Evolutionary conservation across 768 basidiomycete genomes (phyloP), one percentile per base, ranked within the genome.

Genomic region (Leccinum imitatum): DNA sequence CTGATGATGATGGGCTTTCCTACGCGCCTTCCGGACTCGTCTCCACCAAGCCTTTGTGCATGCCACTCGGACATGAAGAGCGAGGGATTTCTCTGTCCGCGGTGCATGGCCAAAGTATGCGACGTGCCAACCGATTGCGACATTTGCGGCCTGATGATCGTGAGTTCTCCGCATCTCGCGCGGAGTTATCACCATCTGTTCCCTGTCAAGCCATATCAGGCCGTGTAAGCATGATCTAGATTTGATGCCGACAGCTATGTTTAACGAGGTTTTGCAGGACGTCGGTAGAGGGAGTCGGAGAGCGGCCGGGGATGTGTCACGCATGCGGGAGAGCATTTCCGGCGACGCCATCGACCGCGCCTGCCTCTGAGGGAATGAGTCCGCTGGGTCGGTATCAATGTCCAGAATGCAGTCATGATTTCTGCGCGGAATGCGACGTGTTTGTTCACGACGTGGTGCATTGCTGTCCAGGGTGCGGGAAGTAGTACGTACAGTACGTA

Each of bases 1-100:
- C 79, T 99, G 55, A 97, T 99, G 91, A 91, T 97, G 84, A 98
- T 99, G 93, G 97, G 97, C 9, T 99, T 99, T 75, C 97, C 97
- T 2, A 93, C 91, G 15, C 87, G 95, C 17, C 80, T 97, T 6
- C 92, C 95, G 0, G 89, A 91, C 65, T 85, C 86, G 10, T 90
- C 89, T 4, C 87, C 87, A 35, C 87, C 88, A 8, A 89, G 89
- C 56, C 79, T 98, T 19, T 99, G 97, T 69, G 92, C 87, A 7
- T 99, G 97, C 70, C 97, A 99, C 73, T 91, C 91, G 14, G 86
- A 93, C 65, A 79, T 99, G 74, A 93, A 91, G 74, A 89, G 87
- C 72, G 90, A 92, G 62, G 97, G 96, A 4, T 99, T 95, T 75
- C 80, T 96, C 17, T 99, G 97, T 73, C 97, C 97, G 4, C 83